Evolutionary conservation across 1,139 yeast species (phyloP).

Genomic region (Saccharomyces uvarum): DNA sequence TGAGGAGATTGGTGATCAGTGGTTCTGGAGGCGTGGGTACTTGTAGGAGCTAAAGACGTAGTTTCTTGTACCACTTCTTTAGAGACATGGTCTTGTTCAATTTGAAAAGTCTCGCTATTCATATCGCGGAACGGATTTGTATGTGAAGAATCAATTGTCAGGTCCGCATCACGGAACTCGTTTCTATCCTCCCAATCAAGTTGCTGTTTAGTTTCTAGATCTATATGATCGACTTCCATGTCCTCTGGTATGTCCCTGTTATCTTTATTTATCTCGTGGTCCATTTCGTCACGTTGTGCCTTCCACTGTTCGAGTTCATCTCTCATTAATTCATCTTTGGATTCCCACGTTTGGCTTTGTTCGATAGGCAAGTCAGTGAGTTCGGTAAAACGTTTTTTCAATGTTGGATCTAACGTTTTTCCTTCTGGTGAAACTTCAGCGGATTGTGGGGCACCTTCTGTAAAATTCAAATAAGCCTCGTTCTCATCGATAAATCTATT

Average conservation of each 20-base stretch:
- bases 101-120: constrained; percentile 17
- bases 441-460: constrained; percentile 13
- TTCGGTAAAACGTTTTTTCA: constrained; percentile 5
- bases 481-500: constrained; percentile 22
- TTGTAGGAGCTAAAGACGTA: constrained; percentile 3
- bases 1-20: constrained; percentile 3
- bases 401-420: constrained; percentile 15
- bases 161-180: constrained; percentile 1
- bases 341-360: constrained; percentile 6
- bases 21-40: constrained; percentile 1
- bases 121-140: constrained; percentile 28
- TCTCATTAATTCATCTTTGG: constrained; percentile 8
- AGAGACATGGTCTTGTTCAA: constrained; percentile 13
- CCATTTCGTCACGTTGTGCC: constrained; percentile 15
- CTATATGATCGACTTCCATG: constrained; percentile 5
- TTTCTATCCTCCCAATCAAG: not conserved
- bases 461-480: constrained; percentile 24
- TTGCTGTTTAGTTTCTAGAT: constrained; percentile 4
- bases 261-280: constrained; percentile 15
- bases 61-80: constrained; percentile 4
- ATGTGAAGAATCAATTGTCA: constrained; percentile 7
- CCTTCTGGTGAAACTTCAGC: not conserved
- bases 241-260: not conserved
- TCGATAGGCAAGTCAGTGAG: constrained; percentile 16
- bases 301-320: constrained; percentile 9